Evolutionary conservation across 2,329 filamentous ascomycete genomes (phyloP), one percentile per base, ranked within the genome.

Genomic region (Daldinia sp.): DNA sequence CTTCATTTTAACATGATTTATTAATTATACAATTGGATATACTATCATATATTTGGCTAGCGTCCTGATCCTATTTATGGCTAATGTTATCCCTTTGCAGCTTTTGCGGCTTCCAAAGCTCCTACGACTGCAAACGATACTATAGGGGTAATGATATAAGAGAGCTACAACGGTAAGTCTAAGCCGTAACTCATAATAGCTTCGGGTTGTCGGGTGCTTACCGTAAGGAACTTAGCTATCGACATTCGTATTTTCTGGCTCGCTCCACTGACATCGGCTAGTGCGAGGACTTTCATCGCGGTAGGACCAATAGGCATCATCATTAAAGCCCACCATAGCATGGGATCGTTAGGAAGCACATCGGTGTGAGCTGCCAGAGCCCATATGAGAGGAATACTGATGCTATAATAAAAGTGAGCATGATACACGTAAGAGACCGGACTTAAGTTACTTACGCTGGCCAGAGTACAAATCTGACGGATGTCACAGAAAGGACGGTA

Each of bases 271-370:
- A 70, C 53, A 52, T 85, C 83, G 3, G 83, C 81, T 21, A 86
- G 71, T 0, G 81, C 81, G 4, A 80, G 81, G 47, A 83, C 75
- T 27, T 83, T 82, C 80, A 86, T 78, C 0, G 84, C 83, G 1
- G 83, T 82, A 17, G 83, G 84, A 0, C 85, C 84, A 0, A 80
- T 79, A 0, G 85, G 83, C 81, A 86, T 86, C 25, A 87, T 70
- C 84, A 87, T 87, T 81, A 87, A 81, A 2, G 77, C 77, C 68
- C 86, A 87, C 83, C 83, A 87, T 15, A 87, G 72, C 51, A 87
- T 81, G 0, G 84, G 84, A 64, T 87, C 85, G 11, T 77, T 63
- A 11, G 76, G 73, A 6, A 87, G 71, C 10, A 83, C 47, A 1
- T 68, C 64, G 0, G 83, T 85, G 58, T 78, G 78, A 2, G 76